Evolutionary conservation across 345 rosid genomes (phyloP).

Genomic region (Eucalyptus regnans): DNA sequence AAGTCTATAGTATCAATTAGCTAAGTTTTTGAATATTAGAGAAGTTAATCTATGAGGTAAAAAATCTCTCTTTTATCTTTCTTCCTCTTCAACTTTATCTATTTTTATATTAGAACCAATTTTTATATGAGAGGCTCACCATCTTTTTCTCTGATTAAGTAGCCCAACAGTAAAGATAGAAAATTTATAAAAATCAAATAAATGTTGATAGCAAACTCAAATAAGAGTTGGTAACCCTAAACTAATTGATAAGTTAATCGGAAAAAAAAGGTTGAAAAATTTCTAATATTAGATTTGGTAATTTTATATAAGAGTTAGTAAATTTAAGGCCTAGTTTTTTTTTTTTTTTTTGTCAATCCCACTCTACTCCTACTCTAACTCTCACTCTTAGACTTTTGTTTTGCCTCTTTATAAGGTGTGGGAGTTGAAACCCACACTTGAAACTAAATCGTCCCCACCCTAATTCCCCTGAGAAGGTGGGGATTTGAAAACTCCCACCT

Average conservation of each 20-base stretch:
- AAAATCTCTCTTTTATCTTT: not conserved
- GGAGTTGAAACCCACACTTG: no score
- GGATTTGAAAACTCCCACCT: rapidly evolving
- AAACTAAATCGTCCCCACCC: no score
- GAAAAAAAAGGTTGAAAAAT: not conserved
- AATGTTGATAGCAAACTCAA: not conserved
- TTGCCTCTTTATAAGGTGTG: rapidly evolving
- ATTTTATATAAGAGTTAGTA: not conserved
- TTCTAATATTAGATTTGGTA: not conserved
- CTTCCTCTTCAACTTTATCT: not conserved
- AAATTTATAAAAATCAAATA: no score
- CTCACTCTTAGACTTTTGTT: rapidly evolving
- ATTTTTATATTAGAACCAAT: not conserved
- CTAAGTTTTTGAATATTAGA: not conserved
- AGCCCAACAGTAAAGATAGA: not conserved
- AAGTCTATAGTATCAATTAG: not conserved
- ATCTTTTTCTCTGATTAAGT: not conserved
- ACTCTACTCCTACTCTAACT: rapidly evolving
- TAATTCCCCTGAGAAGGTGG: rapidly evolving
- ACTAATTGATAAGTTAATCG: not conserved
- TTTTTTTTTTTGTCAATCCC: rapidly evolving
- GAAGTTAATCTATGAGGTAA: not conserved
- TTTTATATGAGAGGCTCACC: not conserved
- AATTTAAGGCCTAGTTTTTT: not conserved
- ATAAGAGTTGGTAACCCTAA: not conserved